Percentiles rank a stretch among this genome's conserved stretches.
These are phyloP conservation scores for Xerocomellus chrysenteron DNA, from an alignment of 768 basidiomycete species.

Conservation along the genomic window DNA sequence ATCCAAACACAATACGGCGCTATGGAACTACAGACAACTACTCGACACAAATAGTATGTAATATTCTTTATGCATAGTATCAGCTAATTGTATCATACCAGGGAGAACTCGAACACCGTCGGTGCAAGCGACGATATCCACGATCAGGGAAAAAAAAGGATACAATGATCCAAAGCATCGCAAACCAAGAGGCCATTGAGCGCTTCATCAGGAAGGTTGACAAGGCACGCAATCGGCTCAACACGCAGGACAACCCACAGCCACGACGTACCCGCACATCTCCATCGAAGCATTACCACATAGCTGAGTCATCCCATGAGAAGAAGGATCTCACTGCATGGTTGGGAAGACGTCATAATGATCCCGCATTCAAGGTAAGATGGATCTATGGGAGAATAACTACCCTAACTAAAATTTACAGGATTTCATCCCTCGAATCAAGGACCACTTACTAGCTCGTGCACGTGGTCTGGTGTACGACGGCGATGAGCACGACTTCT, in stretches of 20 bases:
- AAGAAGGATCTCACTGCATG: neutral
- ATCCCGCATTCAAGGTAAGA: too few relatives aligned
- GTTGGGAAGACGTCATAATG: too few relatives aligned
- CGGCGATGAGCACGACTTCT: constrained; percentile 29
- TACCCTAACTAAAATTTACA: too few relatives aligned
- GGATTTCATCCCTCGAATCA: too few relatives aligned
- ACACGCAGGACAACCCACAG: neutral
- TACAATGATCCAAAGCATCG: neutral
- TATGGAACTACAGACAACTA: too few relatives aligned
- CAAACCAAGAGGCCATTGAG: neutral
- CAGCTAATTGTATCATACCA: neutral
- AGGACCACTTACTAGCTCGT: neutral
- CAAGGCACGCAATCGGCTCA: neutral
- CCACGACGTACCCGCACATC: too few relatives aligned
- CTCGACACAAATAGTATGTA: too few relatives aligned
- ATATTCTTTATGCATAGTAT: too few relatives aligned
- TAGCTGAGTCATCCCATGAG: neutral
- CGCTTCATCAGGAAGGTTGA: neutral
- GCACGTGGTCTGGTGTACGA: constrained; percentile 15
- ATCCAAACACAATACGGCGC: too few relatives aligned
- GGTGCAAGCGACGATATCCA: neutral
- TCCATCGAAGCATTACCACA: neutral
- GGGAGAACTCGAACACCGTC: neutral
- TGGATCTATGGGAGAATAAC: too few relatives aligned
- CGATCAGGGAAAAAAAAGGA: neutral